A percentile compares a stretch with the other conserved stretches of the same genome.
These are phyloP conservation scores for Rhizopus sp. DNA, from an alignment of 371 early-diverging fungal species.

Conservation along the genomic window DNA sequence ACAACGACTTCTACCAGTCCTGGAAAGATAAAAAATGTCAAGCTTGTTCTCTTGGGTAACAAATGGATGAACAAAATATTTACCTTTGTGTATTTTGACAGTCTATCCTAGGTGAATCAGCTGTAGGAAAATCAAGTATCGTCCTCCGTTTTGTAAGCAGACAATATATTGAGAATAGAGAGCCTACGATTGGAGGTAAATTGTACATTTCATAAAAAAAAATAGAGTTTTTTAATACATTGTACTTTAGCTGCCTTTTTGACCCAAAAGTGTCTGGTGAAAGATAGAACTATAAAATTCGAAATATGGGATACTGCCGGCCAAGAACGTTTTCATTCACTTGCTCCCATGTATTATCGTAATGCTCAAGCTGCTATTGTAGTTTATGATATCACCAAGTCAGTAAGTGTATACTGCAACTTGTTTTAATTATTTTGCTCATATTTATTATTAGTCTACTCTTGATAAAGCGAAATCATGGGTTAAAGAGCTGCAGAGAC, in stretches of 20 bases:
- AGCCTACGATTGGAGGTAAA: slow-evolving; percentile 94
- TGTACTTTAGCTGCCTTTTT: slow-evolving; percentile 72
- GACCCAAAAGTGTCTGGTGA: slow-evolving; percentile 69
- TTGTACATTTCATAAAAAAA: slow-evolving; percentile 8
- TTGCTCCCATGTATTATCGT: slow-evolving; percentile 99
- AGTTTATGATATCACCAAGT: slow-evolving; percentile 94
- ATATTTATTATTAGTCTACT: slow-evolving; percentile 56
- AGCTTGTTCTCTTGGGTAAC: slow-evolving; percentile 74
- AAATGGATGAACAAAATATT: not conserved
- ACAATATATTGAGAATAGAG: slow-evolving; percentile 94
- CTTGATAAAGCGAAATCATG: slow-evolving; percentile 98
- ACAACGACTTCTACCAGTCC: not conserved
- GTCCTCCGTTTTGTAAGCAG: slow-evolving; percentile 90
- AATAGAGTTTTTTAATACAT: too few relatives aligned
- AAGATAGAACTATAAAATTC: slow-evolving; percentile 75
- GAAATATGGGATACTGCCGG: slow-evolving; percentile 97
- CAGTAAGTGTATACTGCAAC: slow-evolving; percentile 46
- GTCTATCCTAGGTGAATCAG: slow-evolving; percentile 72
- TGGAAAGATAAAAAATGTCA: slow-evolving; percentile 58
- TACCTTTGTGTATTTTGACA: not conserved
- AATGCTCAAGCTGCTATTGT: slow-evolving; percentile 96
- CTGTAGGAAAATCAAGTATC: slow-evolving; percentile 85
- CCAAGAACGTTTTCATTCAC: slow-evolving; percentile 88
- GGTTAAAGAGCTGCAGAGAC: slow-evolving; percentile 97
- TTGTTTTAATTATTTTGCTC: not conserved